Evolutionary conservation across 441 rosid species (phyloP).

Genomic region (Adansonia rubrostipa): DNA sequence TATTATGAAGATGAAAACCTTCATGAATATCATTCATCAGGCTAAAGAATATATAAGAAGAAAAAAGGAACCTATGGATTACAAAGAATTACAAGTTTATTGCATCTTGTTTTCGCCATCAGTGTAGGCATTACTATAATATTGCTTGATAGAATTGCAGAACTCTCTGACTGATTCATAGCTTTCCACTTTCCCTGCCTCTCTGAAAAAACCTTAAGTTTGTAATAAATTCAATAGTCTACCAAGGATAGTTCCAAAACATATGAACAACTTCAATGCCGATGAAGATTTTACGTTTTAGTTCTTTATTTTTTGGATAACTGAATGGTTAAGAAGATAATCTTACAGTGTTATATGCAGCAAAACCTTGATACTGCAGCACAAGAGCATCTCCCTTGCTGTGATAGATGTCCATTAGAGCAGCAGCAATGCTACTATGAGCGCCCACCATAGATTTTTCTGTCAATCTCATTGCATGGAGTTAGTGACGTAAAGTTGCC

Average conservation of each 20-base stretch:
- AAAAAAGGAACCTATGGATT: background rate
- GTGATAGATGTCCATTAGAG: conserved; percentile 97
- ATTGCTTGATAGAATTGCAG: conserved; percentile 87
- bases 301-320: background rate
- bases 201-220: conserved; percentile 83
- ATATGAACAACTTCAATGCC: background rate
- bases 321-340: conserved; percentile 26
- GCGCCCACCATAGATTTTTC: conserved; percentile 79
- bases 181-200: conserved; percentile 99
- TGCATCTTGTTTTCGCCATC: conserved; percentile 99
- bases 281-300: background rate
- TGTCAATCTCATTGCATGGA: conserved; percentile 84
- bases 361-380: conserved; percentile 98
- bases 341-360: conserved; percentile 92
- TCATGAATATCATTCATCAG: conserved; percentile 25
- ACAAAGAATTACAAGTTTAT: conserved; percentile 74
- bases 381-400: conserved; percentile 99
- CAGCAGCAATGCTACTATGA: conserved; percentile 86
- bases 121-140: conserved; percentile 94
- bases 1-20: conserved; percentile 4
- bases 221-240: conserved; percentile 26
- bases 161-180: conserved; percentile 97
- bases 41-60: conserved; percentile 22
- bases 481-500: conserved; percentile 92
- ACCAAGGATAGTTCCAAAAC: background rate